Evolutionary conservation across 306 rosid species (phyloP).

Genomic region (Macrotyloma uniflorum): DNA sequence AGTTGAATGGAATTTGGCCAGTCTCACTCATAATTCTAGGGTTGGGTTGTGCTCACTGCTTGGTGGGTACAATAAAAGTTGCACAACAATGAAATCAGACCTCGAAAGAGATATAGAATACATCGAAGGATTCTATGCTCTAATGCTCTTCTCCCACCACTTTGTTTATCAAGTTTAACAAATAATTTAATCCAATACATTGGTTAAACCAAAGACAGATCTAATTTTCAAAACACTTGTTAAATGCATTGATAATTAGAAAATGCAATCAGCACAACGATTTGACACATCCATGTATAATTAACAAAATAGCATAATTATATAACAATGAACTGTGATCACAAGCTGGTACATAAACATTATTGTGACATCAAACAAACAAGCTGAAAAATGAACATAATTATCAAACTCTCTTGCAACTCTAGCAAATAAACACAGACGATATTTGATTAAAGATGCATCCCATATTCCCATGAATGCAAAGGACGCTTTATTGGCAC

Average conservation of each 20-base stretch:
- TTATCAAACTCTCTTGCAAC: background rate
- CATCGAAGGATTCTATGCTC: too few relatives aligned
- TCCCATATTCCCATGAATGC: background rate
- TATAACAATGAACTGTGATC: background rate
- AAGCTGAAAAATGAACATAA: constrained; percentile 15
- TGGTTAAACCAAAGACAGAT: too few relatives aligned
- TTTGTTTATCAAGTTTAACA: too few relatives aligned
- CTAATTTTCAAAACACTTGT: too few relatives aligned
- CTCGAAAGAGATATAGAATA: too few relatives aligned
- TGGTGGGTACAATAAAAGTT: too few relatives aligned
- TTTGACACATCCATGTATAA: background rate
- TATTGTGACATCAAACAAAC: constrained; percentile 20
- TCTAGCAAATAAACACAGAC: background rate
- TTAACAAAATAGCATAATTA: background rate
- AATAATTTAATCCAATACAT: too few relatives aligned
- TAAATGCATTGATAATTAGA: background rate
- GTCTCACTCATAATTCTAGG: too few relatives aligned
- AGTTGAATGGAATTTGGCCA: too few relatives aligned
- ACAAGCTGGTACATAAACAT: constrained; percentile 17
- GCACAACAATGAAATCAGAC: too few relatives aligned
- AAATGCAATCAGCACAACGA: background rate
- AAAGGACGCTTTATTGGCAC: constrained; percentile 24
- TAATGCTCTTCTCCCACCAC: too few relatives aligned
- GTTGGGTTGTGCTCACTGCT: too few relatives aligned
- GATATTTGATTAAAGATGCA: constrained; percentile 23